phyloP scores from a whole-genome alignment of 805 yeast genomes.

The Tetrapisispora arboricola region DNA sequence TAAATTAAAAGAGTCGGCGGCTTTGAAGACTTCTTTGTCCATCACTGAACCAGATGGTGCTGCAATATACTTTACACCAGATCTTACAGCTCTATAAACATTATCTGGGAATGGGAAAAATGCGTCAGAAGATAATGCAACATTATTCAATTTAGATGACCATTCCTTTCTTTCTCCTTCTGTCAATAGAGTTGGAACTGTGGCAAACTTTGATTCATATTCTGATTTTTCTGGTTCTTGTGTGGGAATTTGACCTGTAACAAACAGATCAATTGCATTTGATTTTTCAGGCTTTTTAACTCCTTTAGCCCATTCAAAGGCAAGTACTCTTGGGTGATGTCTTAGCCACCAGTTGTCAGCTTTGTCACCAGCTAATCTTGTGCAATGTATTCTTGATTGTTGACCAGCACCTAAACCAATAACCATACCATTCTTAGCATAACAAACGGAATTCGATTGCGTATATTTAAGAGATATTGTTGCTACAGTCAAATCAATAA shows the following conservation, averaged over 20 bases:
- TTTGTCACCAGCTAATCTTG: conserved; percentile 98
- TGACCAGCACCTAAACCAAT: conserved; percentile 99
- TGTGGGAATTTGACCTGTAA: conserved; percentile 83
- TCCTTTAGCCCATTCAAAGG: conserved; percentile 95
- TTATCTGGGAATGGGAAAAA: conserved; percentile 99
- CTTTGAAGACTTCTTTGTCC: conserved; percentile 92
- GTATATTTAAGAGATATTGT: conserved; percentile 96
- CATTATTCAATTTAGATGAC: conserved; percentile 69
- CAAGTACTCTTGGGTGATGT: conserved; percentile 92
- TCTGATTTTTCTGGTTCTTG: conserved; percentile 89
- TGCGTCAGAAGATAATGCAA: conserved; percentile 92
- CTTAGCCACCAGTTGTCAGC: conserved; percentile 99
- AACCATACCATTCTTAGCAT: conserved; percentile 98
- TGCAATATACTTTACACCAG: conserved; percentile 92
- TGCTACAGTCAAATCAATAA: conserved; percentile 90
- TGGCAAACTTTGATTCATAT: conserved; percentile 80
- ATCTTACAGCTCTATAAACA: conserved; percentile 92
- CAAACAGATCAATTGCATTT: conserved; percentile 91
- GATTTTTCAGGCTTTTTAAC: conserved; percentile 97
- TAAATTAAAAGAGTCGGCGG: conserved; percentile 84
- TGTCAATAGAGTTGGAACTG: conserved; percentile 75
- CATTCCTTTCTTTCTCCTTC: conserved; percentile 78
- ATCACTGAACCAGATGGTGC: conserved; percentile 97
- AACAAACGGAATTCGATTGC: conserved; percentile 96
- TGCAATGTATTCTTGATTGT: conserved; percentile 98